Percentiles rank a stretch among this genome's conserved stretches.
Conservation (phyloP, 352 stramenopile genomes). For the Pythium utonaiense region DNA sequence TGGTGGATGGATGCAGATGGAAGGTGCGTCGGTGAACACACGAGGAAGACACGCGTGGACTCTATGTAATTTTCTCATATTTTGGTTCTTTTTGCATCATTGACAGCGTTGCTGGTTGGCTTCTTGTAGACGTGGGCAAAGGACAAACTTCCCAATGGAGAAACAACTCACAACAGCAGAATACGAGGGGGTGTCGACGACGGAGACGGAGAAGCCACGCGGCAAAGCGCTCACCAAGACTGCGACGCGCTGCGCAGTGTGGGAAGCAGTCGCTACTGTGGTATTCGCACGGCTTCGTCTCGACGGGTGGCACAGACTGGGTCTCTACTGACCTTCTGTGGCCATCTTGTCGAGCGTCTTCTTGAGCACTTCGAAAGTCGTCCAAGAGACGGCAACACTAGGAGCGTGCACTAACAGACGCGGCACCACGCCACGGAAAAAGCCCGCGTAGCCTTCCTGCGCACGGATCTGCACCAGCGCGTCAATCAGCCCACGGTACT, state of each 20-base stretch:
- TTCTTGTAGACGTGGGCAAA: neutral
- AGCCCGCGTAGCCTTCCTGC: slow-evolving; percentile 91
- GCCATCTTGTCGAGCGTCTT: slow-evolving; percentile 69
- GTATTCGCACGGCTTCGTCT: neutral
- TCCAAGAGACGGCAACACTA: slow-evolving; percentile 98
- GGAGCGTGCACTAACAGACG: slow-evolving; percentile 95
- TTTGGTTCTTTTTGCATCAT: neutral
- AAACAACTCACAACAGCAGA: neutral
- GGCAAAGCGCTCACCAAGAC: neutral
- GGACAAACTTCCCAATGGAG: neutral
- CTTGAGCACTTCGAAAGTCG: slow-evolving; percentile 97
- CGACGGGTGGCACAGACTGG: neutral
- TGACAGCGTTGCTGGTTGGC: neutral
- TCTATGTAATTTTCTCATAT: neutral
- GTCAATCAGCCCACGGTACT: slow-evolving; percentile 75
- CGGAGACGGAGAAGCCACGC: neutral
- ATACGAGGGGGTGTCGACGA: neutral
- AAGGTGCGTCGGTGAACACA: no score
- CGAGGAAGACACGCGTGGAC: no score
- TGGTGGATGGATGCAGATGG: no score
- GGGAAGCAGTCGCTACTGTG: neutral
- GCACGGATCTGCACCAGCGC: slow-evolving; percentile 86
- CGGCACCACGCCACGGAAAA: slow-evolving; percentile 94
- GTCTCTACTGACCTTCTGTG: slow-evolving; percentile 13
- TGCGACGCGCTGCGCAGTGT: neutral